phyloP scores from a whole-genome alignment of 1,284 basidiomycete species.

The Cutaneotrichosporon curvatum region DNA sequence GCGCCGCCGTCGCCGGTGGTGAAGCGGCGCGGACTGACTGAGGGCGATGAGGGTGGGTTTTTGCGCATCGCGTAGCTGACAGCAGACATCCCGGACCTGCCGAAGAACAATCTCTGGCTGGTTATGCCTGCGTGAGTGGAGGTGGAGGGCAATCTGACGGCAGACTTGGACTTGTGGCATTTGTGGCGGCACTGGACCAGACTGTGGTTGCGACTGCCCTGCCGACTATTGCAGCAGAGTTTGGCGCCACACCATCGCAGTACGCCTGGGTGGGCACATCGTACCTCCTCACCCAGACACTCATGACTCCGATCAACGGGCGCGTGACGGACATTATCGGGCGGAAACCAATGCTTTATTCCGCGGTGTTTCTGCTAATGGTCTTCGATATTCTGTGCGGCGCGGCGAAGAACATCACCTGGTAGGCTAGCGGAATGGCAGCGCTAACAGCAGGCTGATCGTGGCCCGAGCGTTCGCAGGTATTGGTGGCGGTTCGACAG shows the following conservation, averaged over 20 bases:
- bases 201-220: slow-evolving; percentile 32
- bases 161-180: slow-evolving; percentile 32
- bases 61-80: neutral
- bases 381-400: slow-evolving; percentile 30
- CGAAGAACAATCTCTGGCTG: slow-evolving; percentile 29
- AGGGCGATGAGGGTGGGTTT: slow-evolving; percentile 33
- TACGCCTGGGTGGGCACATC: slow-evolving; percentile 29
- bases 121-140: slow-evolving; percentile 25
- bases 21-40: slow-evolving; percentile 28
- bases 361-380: slow-evolving; percentile 20
- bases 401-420: slow-evolving; percentile 34
- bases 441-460: slow-evolving; percentile 16
- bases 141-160: slow-evolving; percentile 19
- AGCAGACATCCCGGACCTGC: slow-evolving; percentile 4
- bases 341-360: slow-evolving; percentile 28
- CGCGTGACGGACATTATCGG: slow-evolving; percentile 34
- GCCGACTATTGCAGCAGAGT: slow-evolving; percentile 27
- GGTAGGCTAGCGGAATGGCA: slow-evolving; percentile 2
- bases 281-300: neutral
- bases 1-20: neutral
- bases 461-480: slow-evolving; percentile 35
- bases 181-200: slow-evolving; percentile 39
- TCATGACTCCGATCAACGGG: slow-evolving; percentile 29
- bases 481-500: slow-evolving; percentile 35
- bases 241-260: slow-evolving; percentile 29